A percentile compares a stretch with the other conserved stretches of the same genome.
phyloP scores from a whole-genome alignment of 2,329 filamentous ascomycete species.

The Tolypocladium amazonense region DNA sequence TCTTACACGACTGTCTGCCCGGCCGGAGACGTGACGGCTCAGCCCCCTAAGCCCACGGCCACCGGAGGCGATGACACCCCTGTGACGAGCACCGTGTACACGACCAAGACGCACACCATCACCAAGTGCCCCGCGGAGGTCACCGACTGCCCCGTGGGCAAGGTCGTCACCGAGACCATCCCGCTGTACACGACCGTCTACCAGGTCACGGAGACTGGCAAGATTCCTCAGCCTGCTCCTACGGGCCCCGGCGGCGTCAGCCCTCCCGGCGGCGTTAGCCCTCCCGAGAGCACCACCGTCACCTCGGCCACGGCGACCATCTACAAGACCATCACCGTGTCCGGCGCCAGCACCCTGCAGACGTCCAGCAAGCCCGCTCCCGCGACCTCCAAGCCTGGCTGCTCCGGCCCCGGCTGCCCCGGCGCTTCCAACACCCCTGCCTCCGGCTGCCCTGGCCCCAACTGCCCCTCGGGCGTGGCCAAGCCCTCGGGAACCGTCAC shows the following conservation, averaged over 20 bases:
- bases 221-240: constrained; percentile 6
- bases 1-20: constrained; percentile 36
- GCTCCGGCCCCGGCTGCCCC: constrained; percentile 12
- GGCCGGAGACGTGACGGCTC: constrained; percentile 11
- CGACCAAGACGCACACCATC: constrained; percentile 41
- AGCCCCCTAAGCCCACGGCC: constrained; percentile 5
- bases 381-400: constrained; percentile 10
- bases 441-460: constrained; percentile 2
- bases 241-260: neutral
- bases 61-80: neutral
- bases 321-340: constrained; percentile 14
- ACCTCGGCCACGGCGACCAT: constrained; percentile 18
- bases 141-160: constrained; percentile 34
- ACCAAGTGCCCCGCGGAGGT: constrained; percentile 41
- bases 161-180: constrained; percentile 22
- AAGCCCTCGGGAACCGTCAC: constrained; percentile 9
- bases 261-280: neutral
- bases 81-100: constrained; percentile 33
- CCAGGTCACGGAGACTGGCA: constrained; percentile 14
- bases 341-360: constrained; percentile 5
- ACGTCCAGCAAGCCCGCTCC: constrained; percentile 9
- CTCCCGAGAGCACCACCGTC: neutral
- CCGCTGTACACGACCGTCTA: constrained; percentile 25
- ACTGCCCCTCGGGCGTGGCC: constrained; percentile 7
- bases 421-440: neutral